These are phyloP conservation scores for Trichomonas vaginalis DNA, from an alignment of 208 protist genomes.

Conservation along the genomic window DNA sequence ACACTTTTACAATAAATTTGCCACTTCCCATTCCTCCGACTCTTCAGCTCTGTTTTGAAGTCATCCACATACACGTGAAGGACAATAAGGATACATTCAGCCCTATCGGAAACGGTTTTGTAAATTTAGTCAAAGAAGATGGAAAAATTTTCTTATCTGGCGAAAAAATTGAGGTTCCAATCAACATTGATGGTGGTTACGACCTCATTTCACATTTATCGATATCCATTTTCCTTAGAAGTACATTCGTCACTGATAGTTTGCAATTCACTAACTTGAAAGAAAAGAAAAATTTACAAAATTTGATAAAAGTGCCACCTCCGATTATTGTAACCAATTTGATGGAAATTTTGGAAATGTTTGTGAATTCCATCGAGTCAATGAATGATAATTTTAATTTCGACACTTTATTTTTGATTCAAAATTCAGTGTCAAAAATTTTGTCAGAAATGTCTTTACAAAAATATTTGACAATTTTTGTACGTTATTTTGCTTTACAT, in stretches of 20 bases:
- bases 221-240: not conserved
- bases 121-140: too few relatives aligned
- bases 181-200: too few relatives aligned
- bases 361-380: not conserved
- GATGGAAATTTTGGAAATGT: not conserved
- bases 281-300: not conserved
- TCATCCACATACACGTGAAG: not conserved
- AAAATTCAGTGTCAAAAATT: not conserved
- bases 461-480: not conserved
- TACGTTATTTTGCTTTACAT: not conserved
- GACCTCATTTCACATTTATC: too few relatives aligned
- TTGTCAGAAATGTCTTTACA: not conserved
- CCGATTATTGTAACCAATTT: not conserved
- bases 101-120: too few relatives aligned
- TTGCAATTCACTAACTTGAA: not conserved
- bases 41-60: not conserved
- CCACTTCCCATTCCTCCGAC: not conserved
- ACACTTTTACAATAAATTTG: not conserved
- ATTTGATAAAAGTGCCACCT: not conserved
- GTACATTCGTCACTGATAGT: not conserved
- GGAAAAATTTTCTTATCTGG: too few relatives aligned
- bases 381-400: not conserved
- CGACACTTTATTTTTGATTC: not conserved
- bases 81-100: too few relatives aligned
- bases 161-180: too few relatives aligned